Evolutionary conservation across 2,329 filamentous ascomycete species (phyloP), one percentile per base, ranked within the genome.

Genomic region (Trichoderma aggressivum): DNA sequence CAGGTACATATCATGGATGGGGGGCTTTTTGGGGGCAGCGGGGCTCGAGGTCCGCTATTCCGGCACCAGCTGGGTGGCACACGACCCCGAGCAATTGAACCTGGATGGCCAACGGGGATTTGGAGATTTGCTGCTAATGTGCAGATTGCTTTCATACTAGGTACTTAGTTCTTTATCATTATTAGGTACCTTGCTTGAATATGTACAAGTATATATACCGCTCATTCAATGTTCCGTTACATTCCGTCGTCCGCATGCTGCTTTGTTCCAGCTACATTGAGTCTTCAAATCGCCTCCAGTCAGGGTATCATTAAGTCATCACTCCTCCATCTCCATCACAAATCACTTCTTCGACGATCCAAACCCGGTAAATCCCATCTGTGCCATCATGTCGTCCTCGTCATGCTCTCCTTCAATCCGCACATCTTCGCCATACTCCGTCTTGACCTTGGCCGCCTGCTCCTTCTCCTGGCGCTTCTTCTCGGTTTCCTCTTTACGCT

Each of bases 311-410:
- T 79, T 59, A 39, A 63, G 6, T 24, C 71, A 28, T 43, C 58
- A 30, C 12, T 53, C 30, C 28, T n/a, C 11, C 2, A 10, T 12
- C 67, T 16, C 6, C 34, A 36, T 39, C 6, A 30, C 14, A 14
- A n/a, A 59, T 77, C 75, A 83, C 80, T 86, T 88, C 76, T 88
- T 88, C 3, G 87, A 86, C 10, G 83, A 83, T 10, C 89, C 89
- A 80, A 92, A 92, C 0, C 89, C 89, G 1, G 85, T 85, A 73
- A 91, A 88, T 0, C 89, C 89, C 87, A 91, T 89, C 72, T 87
- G 85, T 12, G 88, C 88, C 87, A 90, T 88, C 89, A 91, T 90
- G 77, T 91, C 89, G 73, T 91, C 88, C 79, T 91, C 89, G 71
- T 91, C 89, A 79, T 91, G 89, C 81, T 91, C 88, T n/a, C 89